Evolutionary conservation across 164 flowering plant genomes (phyloP).

Genomic region (Chimonanthus praecox): DNA sequence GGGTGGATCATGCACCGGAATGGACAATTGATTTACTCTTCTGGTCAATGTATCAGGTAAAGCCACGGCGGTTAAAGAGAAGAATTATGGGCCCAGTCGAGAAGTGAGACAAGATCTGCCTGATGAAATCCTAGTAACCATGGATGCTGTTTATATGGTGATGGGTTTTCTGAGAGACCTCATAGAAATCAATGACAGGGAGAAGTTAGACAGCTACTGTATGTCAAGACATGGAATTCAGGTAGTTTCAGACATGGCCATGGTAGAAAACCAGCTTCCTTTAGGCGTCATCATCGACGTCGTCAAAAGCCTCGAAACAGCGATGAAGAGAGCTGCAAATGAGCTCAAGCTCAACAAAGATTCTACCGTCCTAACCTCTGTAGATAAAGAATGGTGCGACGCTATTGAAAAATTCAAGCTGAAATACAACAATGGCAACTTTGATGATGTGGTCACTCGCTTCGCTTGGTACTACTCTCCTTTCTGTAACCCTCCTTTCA

Average conservation of each 20-base stretch:
- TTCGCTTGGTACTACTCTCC: slow-evolving; percentile 14
- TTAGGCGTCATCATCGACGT: not conserved
- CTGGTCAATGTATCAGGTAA: too few relatives aligned
- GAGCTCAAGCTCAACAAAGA: not conserved
- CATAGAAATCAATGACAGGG: not conserved
- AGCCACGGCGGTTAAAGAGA: too few relatives aligned
- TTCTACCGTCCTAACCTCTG: not conserved
- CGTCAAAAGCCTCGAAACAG: not conserved
- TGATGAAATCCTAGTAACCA: not conserved
- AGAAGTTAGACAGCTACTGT: not conserved
- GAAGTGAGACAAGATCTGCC: not conserved
- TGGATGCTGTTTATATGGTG: slow-evolving; percentile 11
- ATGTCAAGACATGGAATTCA: not conserved
- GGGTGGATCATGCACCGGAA: too few relatives aligned
- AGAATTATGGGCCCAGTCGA: too few relatives aligned
- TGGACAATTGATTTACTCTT: too few relatives aligned
- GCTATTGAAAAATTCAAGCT: not conserved
- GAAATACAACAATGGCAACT: not conserved
- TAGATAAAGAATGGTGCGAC: too few relatives aligned
- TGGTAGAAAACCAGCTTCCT: slow-evolving; percentile 12
- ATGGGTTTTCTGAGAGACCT: slow-evolving; percentile 10
- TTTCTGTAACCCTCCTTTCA: slow-evolving; percentile 11
- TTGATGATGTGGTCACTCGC: not conserved
- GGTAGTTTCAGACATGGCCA: slow-evolving; percentile 3
- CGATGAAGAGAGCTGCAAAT: not conserved